These are phyloP conservation scores for Sicyos edulis DNA, from an alignment of 306 rosid genomes.

Conservation along the genomic window DNA sequence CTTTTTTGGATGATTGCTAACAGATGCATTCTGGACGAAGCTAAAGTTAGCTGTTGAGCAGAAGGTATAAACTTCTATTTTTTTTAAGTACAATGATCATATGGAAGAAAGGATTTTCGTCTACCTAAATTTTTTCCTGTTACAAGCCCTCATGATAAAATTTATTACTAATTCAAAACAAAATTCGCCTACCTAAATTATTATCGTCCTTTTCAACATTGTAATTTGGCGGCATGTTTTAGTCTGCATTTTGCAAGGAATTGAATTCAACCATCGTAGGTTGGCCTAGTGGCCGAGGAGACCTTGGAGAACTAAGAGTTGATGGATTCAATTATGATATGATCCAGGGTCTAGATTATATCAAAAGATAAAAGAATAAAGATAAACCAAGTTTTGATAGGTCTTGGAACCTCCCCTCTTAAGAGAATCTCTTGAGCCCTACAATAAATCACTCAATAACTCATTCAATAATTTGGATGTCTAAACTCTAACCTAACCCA, in stretches of 20 bases:
- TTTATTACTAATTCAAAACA: background rate
- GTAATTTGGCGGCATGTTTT: background rate
- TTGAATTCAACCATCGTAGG: background rate
- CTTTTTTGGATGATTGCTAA: conserved; percentile 28
- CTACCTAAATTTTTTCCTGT: background rate
- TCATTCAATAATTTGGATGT: too few species aligned
- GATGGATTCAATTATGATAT: too few species aligned
- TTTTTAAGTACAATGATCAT: background rate
- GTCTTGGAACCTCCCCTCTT: too few species aligned
- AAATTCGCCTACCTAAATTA: background rate
- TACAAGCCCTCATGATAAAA: background rate
- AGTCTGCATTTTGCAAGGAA: background rate
- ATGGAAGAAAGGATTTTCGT: background rate
- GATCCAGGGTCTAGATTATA: too few species aligned
- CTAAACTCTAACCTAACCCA: too few species aligned
- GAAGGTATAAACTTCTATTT: conserved; percentile 46
- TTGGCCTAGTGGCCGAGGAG: too few species aligned
- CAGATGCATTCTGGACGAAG: conserved; percentile 86
- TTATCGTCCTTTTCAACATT: background rate
- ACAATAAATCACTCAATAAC: too few species aligned
- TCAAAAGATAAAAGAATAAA: too few species aligned
- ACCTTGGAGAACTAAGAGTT: too few species aligned
- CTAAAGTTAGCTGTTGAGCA: conserved; percentile 59
- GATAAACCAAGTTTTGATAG: too few species aligned
- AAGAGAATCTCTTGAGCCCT: too few species aligned